Percentiles rank a stretch among this genome's conserved stretches.
Evolutionary conservation across 495 filamentous ascomycete species (phyloP).

Genomic region (Podospora conica): DNA sequence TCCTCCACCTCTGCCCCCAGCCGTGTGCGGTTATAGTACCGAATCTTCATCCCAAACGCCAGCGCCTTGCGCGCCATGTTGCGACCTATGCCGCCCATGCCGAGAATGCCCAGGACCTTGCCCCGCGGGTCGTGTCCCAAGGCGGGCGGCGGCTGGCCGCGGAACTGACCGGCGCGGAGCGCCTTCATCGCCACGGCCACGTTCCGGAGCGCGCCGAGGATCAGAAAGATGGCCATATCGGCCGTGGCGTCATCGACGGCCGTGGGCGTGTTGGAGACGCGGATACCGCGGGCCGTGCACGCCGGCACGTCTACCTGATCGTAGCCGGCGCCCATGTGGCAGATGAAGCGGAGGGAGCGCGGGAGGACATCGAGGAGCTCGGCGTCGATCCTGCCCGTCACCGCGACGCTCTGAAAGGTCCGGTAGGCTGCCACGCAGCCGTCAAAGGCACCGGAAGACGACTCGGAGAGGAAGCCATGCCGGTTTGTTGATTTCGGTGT

Average conservation of each 20-base stretch:
- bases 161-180: constrained; percentile 57
- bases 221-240: constrained; percentile 69
- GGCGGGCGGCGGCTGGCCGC: constrained; percentile 38
- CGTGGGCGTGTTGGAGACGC: constrained; percentile 73
- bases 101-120: constrained; percentile 72
- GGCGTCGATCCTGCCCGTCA: constrained; percentile 64
- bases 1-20: constrained; percentile 43
- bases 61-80: constrained; percentile 43
- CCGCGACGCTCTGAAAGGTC: constrained; percentile 59
- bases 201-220: constrained; percentile 68
- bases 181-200: constrained; percentile 58
- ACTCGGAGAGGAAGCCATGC: constrained; percentile 64
- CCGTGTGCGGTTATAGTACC: constrained; percentile 59
- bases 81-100: constrained; percentile 83
- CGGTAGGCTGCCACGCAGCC: constrained; percentile 66
- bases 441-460: constrained; percentile 59
- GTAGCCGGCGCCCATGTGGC: constrained; percentile 83
- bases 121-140: constrained; percentile 64
- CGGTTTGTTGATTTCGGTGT: constrained; percentile 21
- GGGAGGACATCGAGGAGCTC: constrained; percentile 64
- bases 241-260: constrained; percentile 78
- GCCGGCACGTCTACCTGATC: constrained; percentile 70
- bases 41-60: constrained; percentile 59
- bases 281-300: constrained; percentile 58
- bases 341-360: constrained; percentile 64